Percentiles rank a stretch among this genome's conserved stretches.
phyloP scores from a whole-genome alignment of 2,329 filamentous ascomycete genomes.

The Hypoxylon sp. region DNA sequence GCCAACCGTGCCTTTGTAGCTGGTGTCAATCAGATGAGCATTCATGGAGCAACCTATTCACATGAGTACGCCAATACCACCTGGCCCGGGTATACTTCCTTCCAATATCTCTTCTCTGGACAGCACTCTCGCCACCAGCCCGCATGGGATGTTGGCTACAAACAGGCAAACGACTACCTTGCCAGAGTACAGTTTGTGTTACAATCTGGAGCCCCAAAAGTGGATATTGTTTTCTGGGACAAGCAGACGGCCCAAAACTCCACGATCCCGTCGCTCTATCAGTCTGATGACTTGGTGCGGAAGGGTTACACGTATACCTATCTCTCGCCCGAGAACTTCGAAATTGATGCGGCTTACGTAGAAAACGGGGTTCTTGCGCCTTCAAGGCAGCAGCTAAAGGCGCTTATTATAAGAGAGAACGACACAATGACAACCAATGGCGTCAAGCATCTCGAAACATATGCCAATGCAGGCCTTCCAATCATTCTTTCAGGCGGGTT shows the following conservation, averaged over 20 bases:
- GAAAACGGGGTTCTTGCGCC: background rate
- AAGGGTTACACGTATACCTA: conserved; percentile 2
- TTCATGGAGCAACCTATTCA: background rate
- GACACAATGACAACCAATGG: background rate
- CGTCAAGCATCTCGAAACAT: background rate
- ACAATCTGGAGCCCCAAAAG: background rate
- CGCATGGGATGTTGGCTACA: background rate
- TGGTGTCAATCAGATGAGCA: background rate
- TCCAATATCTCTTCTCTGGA: conserved; percentile 1
- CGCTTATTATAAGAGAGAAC: background rate
- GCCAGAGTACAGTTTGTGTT: background rate
- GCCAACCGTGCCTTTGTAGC: background rate
- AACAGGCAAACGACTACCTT: background rate
- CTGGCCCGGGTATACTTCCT: background rate
- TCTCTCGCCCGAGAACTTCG: background rate
- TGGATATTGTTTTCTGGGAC: background rate
- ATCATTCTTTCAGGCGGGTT: background rate
- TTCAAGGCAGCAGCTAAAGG: background rate
- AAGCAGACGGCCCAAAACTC: background rate
- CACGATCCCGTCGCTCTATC: background rate
- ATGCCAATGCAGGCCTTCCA: background rate
- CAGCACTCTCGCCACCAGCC: background rate
- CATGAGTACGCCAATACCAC: background rate
- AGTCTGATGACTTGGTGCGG: background rate
- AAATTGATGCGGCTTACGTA: background rate